Evolutionary conservation across 352 stramenopile species (phyloP).

Genomic region (Phytophthora hibernalis): DNA sequence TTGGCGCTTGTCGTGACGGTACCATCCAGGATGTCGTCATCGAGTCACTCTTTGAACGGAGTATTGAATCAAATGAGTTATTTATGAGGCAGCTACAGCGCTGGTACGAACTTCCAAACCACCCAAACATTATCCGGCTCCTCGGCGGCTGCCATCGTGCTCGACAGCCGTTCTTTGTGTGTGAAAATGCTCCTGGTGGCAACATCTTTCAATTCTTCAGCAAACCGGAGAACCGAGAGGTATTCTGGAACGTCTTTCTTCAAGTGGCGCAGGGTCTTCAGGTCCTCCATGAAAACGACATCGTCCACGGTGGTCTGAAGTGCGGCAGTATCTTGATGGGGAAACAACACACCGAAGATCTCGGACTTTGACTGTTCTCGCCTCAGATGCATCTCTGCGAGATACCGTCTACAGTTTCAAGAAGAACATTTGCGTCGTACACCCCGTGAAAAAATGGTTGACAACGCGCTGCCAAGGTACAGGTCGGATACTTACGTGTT

Average conservation of each 20-base stretch:
- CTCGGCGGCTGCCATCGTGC: constrained; percentile 42
- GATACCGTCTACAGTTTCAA: constrained; percentile 4
- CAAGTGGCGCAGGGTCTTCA: constrained; percentile 46
- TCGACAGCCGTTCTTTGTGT: no score
- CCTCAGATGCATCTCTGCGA: constrained; percentile 17
- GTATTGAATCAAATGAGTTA: neutral
- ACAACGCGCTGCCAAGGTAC: constrained; percentile 7
- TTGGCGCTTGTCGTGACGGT: neutral
- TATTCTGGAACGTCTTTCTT: constrained; percentile 30
- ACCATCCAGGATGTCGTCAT: constrained; percentile 25
- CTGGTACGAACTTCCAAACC: constrained; percentile 36
- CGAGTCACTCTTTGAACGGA: constrained; percentile 1
- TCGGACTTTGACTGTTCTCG: constrained; percentile 33
- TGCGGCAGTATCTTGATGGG: constrained; percentile 74
- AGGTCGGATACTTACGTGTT: constrained; percentile 38
- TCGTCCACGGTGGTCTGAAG: constrained; percentile 85
- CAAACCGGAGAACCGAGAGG: no score
- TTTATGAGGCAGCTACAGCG: constrained; percentile 40
- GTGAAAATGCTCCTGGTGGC: constrained; percentile 28
- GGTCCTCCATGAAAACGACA: constrained; percentile 56
- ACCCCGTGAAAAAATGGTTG: constrained; percentile 23
- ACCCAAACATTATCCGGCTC: constrained; percentile 42
- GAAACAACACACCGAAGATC: constrained; percentile 30
- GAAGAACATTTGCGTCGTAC: constrained; percentile 24
- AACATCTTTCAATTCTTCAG: constrained; percentile 35